These are phyloP conservation scores for Neurospora cerealis DNA, from an alignment of 495 filamentous ascomycete species.

Conservation along the genomic window DNA sequence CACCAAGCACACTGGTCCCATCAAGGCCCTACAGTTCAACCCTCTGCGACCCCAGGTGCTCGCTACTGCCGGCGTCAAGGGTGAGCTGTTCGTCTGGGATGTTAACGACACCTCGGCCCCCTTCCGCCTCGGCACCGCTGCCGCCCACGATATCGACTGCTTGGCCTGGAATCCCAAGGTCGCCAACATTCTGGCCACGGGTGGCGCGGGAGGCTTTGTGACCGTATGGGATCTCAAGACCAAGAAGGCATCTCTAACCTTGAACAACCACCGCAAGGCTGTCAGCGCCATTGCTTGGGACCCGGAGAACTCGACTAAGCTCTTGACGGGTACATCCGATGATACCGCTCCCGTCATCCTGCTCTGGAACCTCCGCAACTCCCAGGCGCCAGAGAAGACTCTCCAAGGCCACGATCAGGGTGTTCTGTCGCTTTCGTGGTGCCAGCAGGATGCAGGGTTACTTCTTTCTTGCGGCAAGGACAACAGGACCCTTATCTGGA, in stretches of 20 bases:
- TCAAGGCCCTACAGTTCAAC: slow-evolving; percentile 97
- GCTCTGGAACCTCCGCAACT: slow-evolving; percentile 93
- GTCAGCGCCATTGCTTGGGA: slow-evolving; percentile 97
- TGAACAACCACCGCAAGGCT: slow-evolving; percentile 91
- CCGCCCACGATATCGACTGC: slow-evolving; percentile 87
- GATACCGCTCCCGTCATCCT: slow-evolving; percentile 83
- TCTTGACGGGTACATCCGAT: slow-evolving; percentile 85
- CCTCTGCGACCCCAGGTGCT: slow-evolving; percentile 84
- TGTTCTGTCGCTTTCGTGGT: slow-evolving; percentile 93
- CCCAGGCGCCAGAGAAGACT: slow-evolving; percentile 84
- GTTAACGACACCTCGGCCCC: slow-evolving; percentile 80
- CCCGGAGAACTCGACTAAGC: slow-evolving; percentile 83
- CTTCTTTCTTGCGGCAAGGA: slow-evolving; percentile 94
- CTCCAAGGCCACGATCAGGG: slow-evolving; percentile 85
- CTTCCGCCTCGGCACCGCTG: slow-evolving; percentile 77
- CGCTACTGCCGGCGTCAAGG: slow-evolving; percentile 86
- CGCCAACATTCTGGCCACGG: slow-evolving; percentile 88
- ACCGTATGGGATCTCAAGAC: slow-evolving; percentile 98
- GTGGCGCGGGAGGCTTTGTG: slow-evolving; percentile 88
- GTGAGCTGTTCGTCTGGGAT: slow-evolving; percentile 94
- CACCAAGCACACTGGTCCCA: slow-evolving; percentile 85
- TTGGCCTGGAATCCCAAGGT: slow-evolving; percentile 99
- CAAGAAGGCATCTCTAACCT: slow-evolving; percentile 88
- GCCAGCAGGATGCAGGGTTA: slow-evolving; percentile 79
- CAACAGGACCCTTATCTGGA: slow-evolving; percentile 93